Base-by-base conservation (phyloP, 371 early-diverging fungal genomes). In the Batrachochytrium dendrobatidis region DNA sequence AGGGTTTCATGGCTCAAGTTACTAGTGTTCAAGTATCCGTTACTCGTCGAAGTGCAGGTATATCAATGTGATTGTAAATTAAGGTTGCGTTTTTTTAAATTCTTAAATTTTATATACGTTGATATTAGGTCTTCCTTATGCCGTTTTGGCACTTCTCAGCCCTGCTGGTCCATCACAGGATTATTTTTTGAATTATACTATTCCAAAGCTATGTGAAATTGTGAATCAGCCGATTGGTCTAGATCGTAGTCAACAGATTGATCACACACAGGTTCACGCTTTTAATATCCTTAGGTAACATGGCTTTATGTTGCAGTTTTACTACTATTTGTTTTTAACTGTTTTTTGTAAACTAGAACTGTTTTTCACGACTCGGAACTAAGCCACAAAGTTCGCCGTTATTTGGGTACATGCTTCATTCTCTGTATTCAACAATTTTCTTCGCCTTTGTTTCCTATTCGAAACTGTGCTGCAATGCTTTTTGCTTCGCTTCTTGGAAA, bases 401-500 rank as follows among this genome's bases (percentile, higher is more conserved):
- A 86, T 64, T 74, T 88, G 18, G 85, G 86, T 17, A 81, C 84
- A 7, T 89, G 85, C 0, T 86, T 89, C 34, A 80, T 83, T 7
- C 71, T 92, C 31, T 81, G 89, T 30, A 86, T 95, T 35, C 74
- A 76, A 20, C 89, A 89, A 0, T 87, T 94, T 56, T 83, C 86
- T 5, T 94, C 72, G 34, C 61, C 64, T 29, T 43, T 18, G 5
- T 62, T 94, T 88, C 92, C 94, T 18, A 85, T 96, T 43, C 86
- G 95, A 39, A 96, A 96, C 68, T 88, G 90, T 52, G 86, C 90
- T n/a, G 87, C 92, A 12, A 90, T 96, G 88, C 65, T 96, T 56
- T 95, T 90, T 68, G 86, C 94, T 5, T 81, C 92, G 0, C 65
- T 94, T 46, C 64, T 94, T 8, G 86, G 84, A 22, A 80, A 93